Base-by-base conservation (phyloP, 345 rosid species). In the Abelmoschus esculentus region DNA sequence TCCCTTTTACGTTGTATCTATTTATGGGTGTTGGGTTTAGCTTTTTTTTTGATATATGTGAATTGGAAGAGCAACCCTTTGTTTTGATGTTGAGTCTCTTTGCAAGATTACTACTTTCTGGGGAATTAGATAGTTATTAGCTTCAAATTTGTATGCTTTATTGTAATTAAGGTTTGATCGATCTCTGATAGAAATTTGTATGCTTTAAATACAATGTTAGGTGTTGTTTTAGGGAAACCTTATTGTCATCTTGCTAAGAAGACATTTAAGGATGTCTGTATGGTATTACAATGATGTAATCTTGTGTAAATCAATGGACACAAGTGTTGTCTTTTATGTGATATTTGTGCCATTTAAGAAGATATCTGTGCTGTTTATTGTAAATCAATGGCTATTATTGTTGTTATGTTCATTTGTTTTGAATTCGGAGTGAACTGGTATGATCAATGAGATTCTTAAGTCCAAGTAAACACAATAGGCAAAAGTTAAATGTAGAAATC, bases 371-470 rank as follows among this genome's bases (percentile, higher is more conserved):
- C 26, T 22, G 55, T 32, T 53, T 53, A 17, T 17, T n/a, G n/a
- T n/a, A n/a, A n/a, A n/a, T n/a, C n/a, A 7, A 11, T 4, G 2
- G 56, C 22, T 52, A 52, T 34, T 52, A 7, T 4, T 50, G 55
- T 50, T 50, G 55, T 15, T 50, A n/a, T 50, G 55, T 5, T 22
- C 3, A 26, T 40, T 28, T 26, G 54, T 65, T 46, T 42, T 65
- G 13, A 65, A 18, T 11, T 6, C 36, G 68, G 36, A 44, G 17
- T 40, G 31, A 63, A 5, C 8, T 40, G 8, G 19, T 13, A 34
- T 22, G 68, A 42, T 44, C 49, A 9, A 61, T 61, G 66, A 17
- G 44, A 61, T 61, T 61, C 32, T n/a, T 15, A 34, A 61, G 64
- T 32, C 38, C 67, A 40, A 40, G 12, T 19, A 53, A 17, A 34